phyloP scores from a whole-genome alignment of 1,284 basidiomycete species.

The Neonothopanus nambi region DNA sequence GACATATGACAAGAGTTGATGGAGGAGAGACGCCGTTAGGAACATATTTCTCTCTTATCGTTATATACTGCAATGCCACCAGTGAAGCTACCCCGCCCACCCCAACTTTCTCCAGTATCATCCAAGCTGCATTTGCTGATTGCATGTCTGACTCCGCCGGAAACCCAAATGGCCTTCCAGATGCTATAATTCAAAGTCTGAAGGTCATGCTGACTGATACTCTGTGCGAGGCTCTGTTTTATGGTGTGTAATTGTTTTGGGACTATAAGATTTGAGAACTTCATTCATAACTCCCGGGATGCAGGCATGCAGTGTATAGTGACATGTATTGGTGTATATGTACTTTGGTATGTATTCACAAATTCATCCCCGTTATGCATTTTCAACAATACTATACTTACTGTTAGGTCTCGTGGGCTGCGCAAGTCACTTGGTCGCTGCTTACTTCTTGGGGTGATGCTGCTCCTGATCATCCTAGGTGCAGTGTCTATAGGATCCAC shows the following conservation, averaged over 20 bases:
- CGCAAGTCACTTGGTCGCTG: not conserved
- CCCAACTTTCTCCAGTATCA: too few species aligned
- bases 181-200: not conserved
- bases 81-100: too few species aligned
- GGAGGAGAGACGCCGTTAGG: too few species aligned
- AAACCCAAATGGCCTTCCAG: too few species aligned
- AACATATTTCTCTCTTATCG: too few species aligned
- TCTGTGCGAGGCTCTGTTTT: conserved; percentile 1
- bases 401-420: not conserved
- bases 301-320: not conserved
- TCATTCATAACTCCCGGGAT: not conserved
- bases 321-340: not conserved
- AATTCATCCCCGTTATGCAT: not conserved
- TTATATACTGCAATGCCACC: too few species aligned
- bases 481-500: not conserved
- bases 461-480: not conserved
- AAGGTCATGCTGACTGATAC: not conserved
- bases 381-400: not conserved
- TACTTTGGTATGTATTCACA: conserved; percentile 1
- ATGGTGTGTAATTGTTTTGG: not conserved
- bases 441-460: not conserved
- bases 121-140: too few species aligned
- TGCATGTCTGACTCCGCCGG: too few species aligned
- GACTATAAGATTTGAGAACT: not conserved
- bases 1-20: too few species aligned